Evolutionary conservation across 192 early-diverging fungal species (phyloP), one percentile per base, ranked within the genome.

Genomic region (Backusella westeae): DNA sequence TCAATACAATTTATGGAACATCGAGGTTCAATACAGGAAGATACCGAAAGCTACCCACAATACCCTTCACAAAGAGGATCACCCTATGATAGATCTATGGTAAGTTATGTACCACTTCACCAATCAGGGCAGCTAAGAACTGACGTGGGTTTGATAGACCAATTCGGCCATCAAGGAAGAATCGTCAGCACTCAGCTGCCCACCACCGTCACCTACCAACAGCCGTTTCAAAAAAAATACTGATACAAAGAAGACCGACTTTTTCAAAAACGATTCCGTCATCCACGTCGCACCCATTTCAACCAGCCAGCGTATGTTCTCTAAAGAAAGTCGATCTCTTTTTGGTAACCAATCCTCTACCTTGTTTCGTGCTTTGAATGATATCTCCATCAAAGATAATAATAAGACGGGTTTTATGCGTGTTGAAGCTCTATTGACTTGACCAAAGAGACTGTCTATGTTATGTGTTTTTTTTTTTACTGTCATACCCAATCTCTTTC

Each of bases 151-250:
- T 63, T 29, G 56, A 63, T 63, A 63, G 56, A 63, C 56, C 56
- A 63, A 63, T 63, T 63, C 56, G 23, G 56, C 56, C 56, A 63
- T 63, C 56, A 63, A 63, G 56, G 56, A 63, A 63, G 56, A 63
- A 63, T 63, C 9, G 56, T 63, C 56, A 63, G 23, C 56, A 63
- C 23, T 29, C 56, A 63, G 56, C 56, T 63, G 56, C 56, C 56
- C 56, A 29, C 8, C 52, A 53, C 6, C 52, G 21, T 10, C 21
- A 26, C 19, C 56, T 12, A 63, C 5, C 56, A 26, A 63, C 56
- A 63, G 9, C 56, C 10, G 0, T 26, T 63, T 63, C 56, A 10
- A 63, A 63, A 63, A 63, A 63, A 63, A 29, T 63, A 63, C 12
- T 63, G 56, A 63, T 29, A 29, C 3, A 3, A 63, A 63, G 23